Evolutionary conservation across 352 stramenopile genomes (phyloP).

Genomic region (Elongisporangium anandrum): DNA sequence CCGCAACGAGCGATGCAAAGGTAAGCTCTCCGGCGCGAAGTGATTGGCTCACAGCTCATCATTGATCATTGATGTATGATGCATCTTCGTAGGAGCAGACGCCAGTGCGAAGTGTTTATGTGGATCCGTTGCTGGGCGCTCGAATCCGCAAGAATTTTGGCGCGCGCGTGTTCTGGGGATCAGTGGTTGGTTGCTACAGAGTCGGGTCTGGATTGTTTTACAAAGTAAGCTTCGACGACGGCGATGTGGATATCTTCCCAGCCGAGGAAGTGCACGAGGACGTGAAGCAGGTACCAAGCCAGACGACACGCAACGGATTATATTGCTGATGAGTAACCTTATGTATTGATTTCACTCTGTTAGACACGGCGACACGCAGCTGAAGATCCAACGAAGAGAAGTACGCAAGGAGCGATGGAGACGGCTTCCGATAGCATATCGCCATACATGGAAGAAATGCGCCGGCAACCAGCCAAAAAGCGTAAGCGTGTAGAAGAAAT

Average conservation of each 20-base stretch:
- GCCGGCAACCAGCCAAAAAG: slow-evolving; percentile 18
- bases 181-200: slow-evolving; percentile 50
- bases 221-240: slow-evolving; percentile 80
- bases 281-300: slow-evolving; percentile 17
- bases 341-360: background rate
- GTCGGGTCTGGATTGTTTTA: slow-evolving; percentile 54
- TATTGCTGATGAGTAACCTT: background rate
- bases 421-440: background rate
- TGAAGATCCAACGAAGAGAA: background rate
- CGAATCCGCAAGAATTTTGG: slow-evolving; percentile 72
- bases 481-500: slow-evolving; percentile 26
- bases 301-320: background rate
- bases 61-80: background rate
- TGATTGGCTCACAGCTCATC: background rate
- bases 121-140: slow-evolving; percentile 21
- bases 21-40: background rate
- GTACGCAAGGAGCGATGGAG: background rate
- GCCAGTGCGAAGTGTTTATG: slow-evolving; percentile 12
- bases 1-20: background rate
- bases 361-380: background rate
- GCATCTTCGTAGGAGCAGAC: slow-evolving; percentile 6
- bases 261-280: slow-evolving; percentile 47
- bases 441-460: slow-evolving; percentile 26
- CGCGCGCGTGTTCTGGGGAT: slow-evolving; percentile 61
- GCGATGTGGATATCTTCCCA: slow-evolving; percentile 71